Percentiles rank a stretch among this genome's conserved stretches.
These are phyloP conservation scores for Saturnispora sanitii DNA, from an alignment of 805 yeast genomes.

Conservation along the genomic window DNA sequence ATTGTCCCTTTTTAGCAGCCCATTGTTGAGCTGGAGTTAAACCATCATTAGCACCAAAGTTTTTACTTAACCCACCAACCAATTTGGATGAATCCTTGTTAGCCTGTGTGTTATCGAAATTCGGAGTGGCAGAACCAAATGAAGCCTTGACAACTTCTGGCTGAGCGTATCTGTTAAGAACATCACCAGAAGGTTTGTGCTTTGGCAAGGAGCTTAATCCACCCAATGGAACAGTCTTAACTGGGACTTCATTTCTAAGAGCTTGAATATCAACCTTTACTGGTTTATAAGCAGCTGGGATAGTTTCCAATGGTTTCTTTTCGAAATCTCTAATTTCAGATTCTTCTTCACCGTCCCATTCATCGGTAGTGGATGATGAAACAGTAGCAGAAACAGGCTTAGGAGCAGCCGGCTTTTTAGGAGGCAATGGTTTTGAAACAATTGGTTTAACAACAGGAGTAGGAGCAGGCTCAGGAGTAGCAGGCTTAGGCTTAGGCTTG, in stretches of 20 bases:
- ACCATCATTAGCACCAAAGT: conserved; percentile 61
- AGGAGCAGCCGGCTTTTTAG: conserved; percentile 10
- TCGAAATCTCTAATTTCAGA: conserved; percentile 44
- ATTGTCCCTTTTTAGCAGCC: conserved; percentile 84
- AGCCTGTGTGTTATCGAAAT: conserved; percentile 20
- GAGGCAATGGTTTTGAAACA: conserved; percentile 13
- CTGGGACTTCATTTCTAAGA: conserved; percentile 36
- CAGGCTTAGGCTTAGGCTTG: conserved; percentile 24
- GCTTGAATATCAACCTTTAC: conserved; percentile 51
- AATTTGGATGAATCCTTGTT: conserved; percentile 34
- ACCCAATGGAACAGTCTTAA: conserved; percentile 36
- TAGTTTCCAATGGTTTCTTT: conserved; percentile 39
- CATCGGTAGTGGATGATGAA: conserved; percentile 31
- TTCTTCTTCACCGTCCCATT: conserved; percentile 64
- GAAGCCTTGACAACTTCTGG: conserved; percentile 24
- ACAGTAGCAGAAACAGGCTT: neutral
- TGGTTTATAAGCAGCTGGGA: conserved; percentile 57
- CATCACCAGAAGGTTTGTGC: conserved; percentile 43
- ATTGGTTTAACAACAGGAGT: conserved; percentile 9
- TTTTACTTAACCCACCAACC: conserved; percentile 49
- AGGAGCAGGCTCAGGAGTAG: conserved; percentile 7
- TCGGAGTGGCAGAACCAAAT: conserved; percentile 29
- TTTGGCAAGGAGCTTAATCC: conserved; percentile 56
- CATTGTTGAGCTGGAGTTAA: conserved; percentile 92
- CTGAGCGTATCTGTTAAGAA: conserved; percentile 38